Evolutionary conservation across 2,329 filamentous ascomycete species (phyloP).

Genomic region (Beauveria varroae): DNA sequence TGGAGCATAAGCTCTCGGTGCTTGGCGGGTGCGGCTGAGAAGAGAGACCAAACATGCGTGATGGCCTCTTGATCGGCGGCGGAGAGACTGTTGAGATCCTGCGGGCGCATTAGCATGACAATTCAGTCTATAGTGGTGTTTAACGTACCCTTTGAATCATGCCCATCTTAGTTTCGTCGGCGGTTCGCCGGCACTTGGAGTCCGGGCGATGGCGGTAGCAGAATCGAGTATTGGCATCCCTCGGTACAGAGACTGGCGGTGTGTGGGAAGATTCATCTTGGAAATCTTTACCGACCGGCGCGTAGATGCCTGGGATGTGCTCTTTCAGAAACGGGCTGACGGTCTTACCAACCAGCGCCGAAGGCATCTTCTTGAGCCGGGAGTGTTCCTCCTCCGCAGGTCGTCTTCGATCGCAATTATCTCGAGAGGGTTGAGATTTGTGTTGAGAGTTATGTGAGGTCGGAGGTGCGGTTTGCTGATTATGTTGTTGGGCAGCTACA

Average conservation of each 20-base stretch:
- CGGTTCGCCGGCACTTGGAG: slow-evolving; percentile 84
- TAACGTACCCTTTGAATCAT: slow-evolving; percentile 73
- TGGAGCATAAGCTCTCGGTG: slow-evolving; percentile 95
- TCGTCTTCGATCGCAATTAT: slow-evolving; percentile 45
- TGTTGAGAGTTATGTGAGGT: slow-evolving; percentile 1
- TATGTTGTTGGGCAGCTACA: slow-evolving; percentile 4
- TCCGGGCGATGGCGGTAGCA: slow-evolving; percentile 95
- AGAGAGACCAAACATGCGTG: slow-evolving; percentile 94
- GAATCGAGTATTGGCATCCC: slow-evolving; percentile 73
- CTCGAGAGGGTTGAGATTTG: slow-evolving; percentile 18
- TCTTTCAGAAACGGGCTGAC: slow-evolving; percentile 83
- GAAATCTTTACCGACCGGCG: slow-evolving; percentile 59
- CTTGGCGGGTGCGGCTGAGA: slow-evolving; percentile 89
- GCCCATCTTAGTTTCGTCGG: slow-evolving; percentile 94
- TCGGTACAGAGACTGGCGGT: slow-evolving; percentile 18
- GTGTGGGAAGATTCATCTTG: slow-evolving; percentile 20
- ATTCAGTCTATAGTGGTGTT: neutral
- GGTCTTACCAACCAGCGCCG: slow-evolving; percentile 65
- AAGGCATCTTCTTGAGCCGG: slow-evolving; percentile 49
- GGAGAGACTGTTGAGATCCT: slow-evolving; percentile 77
- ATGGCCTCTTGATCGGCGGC: slow-evolving; percentile 89
- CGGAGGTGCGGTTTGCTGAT: neutral
- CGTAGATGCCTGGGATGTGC: slow-evolving; percentile 85
- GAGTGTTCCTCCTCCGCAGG: slow-evolving; percentile 42
- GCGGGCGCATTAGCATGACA: slow-evolving; percentile 5